Percentiles rank a stretch among this genome's conserved stretches.
phyloP scores from a whole-genome alignment of 2,329 filamentous ascomycete genomes.

The Monosporascus ibericus region DNA sequence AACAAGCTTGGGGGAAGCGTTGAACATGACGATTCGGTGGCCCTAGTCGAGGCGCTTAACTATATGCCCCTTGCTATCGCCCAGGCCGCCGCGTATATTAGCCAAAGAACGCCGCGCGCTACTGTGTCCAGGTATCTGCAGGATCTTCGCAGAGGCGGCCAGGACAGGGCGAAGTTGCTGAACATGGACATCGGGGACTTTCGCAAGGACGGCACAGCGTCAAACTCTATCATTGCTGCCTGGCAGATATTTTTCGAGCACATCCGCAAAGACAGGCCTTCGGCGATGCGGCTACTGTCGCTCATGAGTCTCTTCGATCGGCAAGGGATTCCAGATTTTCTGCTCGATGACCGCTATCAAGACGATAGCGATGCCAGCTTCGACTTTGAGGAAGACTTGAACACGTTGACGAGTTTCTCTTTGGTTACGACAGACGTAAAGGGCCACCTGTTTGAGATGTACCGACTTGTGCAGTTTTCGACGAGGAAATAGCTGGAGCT shows the following conservation, averaged over 20 bases:
- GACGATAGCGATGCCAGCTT: not conserved
- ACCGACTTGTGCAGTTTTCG: too few relatives aligned
- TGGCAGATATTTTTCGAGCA: constrained; percentile 31
- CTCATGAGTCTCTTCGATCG: constrained; percentile 41
- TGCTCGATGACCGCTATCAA: too few relatives aligned
- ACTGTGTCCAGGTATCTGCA: constrained; percentile 32
- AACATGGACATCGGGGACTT: constrained; percentile 24
- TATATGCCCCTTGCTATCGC: constrained; percentile 28
- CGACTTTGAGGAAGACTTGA: too few relatives aligned
- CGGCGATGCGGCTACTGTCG: constrained; percentile 35
- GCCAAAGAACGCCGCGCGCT: constrained; percentile 16
- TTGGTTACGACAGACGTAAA: too few relatives aligned
- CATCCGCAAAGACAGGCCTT: constrained; percentile 24
- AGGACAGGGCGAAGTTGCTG: constrained; percentile 20
- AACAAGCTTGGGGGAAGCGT: not conserved
- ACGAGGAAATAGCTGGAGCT: too few relatives aligned
- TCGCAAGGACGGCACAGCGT: constrained; percentile 25
- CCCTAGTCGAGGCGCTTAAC: constrained; percentile 24
- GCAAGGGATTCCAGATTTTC: constrained; percentile 27
- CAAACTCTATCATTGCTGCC: constrained; percentile 29
- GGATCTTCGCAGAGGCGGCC: constrained; percentile 27
- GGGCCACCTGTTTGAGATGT: too few relatives aligned
- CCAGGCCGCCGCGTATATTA: constrained; percentile 29
- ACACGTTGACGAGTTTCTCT: too few relatives aligned
- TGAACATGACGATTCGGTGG: constrained; percentile 7